Evolutionary conservation across 331 rosid genomes (phyloP).

Genomic region (Saraca asoca): DNA sequence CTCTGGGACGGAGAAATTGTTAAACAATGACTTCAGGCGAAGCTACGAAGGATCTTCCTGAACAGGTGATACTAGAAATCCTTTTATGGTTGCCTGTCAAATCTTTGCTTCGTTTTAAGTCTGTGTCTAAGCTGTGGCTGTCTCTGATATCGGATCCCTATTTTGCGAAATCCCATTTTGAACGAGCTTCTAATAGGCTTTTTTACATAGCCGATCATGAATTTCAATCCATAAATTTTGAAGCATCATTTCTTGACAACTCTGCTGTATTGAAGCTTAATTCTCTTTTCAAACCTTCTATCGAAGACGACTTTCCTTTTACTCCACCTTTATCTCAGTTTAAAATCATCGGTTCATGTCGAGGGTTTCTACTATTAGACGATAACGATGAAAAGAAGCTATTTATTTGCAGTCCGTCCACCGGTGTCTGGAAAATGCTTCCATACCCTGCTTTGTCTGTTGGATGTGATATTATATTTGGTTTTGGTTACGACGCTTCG

Average conservation of each 20-base stretch:
- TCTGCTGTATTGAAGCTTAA: neutral
- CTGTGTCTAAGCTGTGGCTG: conserved; percentile 1
- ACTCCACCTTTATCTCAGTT: too few relatives aligned
- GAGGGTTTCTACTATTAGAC: neutral
- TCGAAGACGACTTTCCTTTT: too few relatives aligned
- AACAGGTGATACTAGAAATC: neutral
- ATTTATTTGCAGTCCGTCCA: too few relatives aligned
- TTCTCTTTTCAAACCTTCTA: neutral
- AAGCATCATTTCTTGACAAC: neutral
- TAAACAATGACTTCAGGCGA: too few relatives aligned
- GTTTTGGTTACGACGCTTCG: too few relatives aligned
- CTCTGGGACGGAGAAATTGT: too few relatives aligned
- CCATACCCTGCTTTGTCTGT: too few relatives aligned
- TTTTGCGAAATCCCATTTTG: neutral
- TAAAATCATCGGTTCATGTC: neutral
- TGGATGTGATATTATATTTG: too few relatives aligned
- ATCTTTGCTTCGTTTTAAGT: conserved; percentile 1
- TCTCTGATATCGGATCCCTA: neutral
- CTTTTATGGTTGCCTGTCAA: neutral
- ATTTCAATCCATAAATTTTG: neutral
- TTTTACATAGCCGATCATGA: neutral
- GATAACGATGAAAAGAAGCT: too few relatives aligned
- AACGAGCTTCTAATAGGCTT: neutral
- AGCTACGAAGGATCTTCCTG: neutral
- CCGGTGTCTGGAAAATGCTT: too few relatives aligned